Percentiles rank a stretch among this genome's conserved stretches.
These are phyloP conservation scores for Talaromyces ruber DNA, from an alignment of 495 filamentous ascomycete species.

Conservation along the genomic window DNA sequence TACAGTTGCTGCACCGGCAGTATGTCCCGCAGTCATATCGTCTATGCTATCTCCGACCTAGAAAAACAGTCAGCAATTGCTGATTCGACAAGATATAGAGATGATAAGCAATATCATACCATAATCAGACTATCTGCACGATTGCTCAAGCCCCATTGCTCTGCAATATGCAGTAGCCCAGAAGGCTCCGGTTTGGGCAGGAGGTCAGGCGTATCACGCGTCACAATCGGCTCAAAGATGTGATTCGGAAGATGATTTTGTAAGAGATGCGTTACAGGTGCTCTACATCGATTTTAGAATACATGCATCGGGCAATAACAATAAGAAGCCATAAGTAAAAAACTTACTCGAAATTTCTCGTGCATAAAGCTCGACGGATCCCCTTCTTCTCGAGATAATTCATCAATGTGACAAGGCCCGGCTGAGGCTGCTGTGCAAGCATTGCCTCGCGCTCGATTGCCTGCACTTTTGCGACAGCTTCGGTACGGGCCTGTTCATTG, in stretches of 20 bases:
- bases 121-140: constrained; percentile 44
- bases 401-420: constrained; percentile 68
- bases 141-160: constrained; percentile 57
- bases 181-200: constrained; percentile 85
- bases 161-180: constrained; percentile 76
- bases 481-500: constrained; percentile 41
- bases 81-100: not conserved
- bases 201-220: constrained; percentile 60
- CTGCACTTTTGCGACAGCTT: constrained; percentile 64
- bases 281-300: constrained; percentile 22
- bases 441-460: constrained; percentile 75
- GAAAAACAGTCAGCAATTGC: constrained; percentile 12
- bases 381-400: constrained; percentile 59
- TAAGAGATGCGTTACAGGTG: constrained; percentile 62
- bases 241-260: constrained; percentile 58
- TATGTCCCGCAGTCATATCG: constrained; percentile 83
- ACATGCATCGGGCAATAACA: not conserved
- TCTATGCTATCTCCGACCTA: constrained; percentile 85
- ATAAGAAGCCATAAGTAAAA: not conserved
- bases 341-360: constrained; percentile 79
- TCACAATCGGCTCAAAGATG: constrained; percentile 75
- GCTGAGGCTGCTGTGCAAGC: constrained; percentile 67
- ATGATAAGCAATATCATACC: constrained; percentile 23
- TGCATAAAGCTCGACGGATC: constrained; percentile 78
- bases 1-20: constrained; percentile 83